Base-by-base conservation (phyloP, 129 eudicot species). In the Cynara cardunculus region DNA sequence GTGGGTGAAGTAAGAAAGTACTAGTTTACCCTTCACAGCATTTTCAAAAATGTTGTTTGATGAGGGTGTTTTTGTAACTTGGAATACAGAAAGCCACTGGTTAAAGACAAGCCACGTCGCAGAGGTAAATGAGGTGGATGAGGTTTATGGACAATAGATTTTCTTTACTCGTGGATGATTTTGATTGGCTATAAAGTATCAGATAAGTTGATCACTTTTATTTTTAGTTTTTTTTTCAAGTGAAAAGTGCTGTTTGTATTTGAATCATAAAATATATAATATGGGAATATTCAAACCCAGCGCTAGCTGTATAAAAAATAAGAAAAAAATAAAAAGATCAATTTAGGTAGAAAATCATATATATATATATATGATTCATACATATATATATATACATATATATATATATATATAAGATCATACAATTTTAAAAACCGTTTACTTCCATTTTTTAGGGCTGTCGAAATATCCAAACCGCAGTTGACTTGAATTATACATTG, bases 61-160 rank as follows among this genome's bases (percentile, higher is more conserved):
- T 77, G 74, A 35, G 86, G 86, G 78, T 61, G 31, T 18, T 77
- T 66, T 83, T 35, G 86, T 59, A 59, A 35, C 1, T 70, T 13
- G 3, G 35, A 0, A 71, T 0, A 10, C 3, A 0, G 35, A 34
- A 14, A 62, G 82, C 12, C 21, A 62, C 53, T 77, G 86, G 86
- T 77, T 59, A 61, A 49, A 37, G 31, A 77, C 5, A 26, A n/a
- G 78, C 78, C 86, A 83, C 86, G 86, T 83, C 22, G 14, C 10
- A 7, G 22, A 21, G 25, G 78, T 49, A 5, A 32, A n/a, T 25
- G 53, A 7, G 64, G 72, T 34, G 73, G 86, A 83, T 62, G 74
- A 83, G 82, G 79, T 77, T 7, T 59, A 71, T 70, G 75, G 25
- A 61, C 34, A 19, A 35, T 10, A 77, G 82, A 83, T 77, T 83